Base-by-base conservation (phyloP, 805 yeast species). In the Kodamaea jinghongensis region DNA sequence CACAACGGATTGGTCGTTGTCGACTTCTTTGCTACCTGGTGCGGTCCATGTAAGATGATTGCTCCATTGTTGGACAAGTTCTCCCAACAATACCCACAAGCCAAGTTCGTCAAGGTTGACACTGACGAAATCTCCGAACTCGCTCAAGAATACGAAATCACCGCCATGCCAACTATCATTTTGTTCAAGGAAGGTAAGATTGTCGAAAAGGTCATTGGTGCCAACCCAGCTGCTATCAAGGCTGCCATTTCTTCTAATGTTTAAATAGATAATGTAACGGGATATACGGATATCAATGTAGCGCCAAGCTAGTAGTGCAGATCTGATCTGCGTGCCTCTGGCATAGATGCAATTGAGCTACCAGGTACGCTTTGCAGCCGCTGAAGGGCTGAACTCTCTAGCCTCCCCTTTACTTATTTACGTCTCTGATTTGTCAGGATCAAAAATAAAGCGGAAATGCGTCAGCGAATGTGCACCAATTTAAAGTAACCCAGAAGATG, bases 41-140 rank as follows among this genome's bases (percentile, higher is more conserved):
- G 99, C 70, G 97, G 97, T 54, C 98, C 99, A 47, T 91, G 99
- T 76, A 93, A 91, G 78, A 86, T 86, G 81, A 84, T 93, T 68
- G 90, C 96, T 41, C 99, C 99, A 54, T 71, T 87, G 71, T 71
- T 91, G 54, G 96, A 90, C 60, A 83, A 84, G 65, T 83, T 90
- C 58, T 71, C 89, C 31, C 63, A 66, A 34, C 78, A 81, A 63
- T 82, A 81, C 78, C 48, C 81, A 20, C 66, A 71, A 39, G 87
- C 83, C 53, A 77, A 74, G 53, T 91, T 93, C 77, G 75, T 77
- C 78, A 89, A 91, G 76, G 80, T 93, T 40, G 98, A 91, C 59
- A 96, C 90, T 48, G 98, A 93, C 61, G 81, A 81, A 63, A 75
- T 86, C 50, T 79, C 81, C 30, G 80, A 78, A 22, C 79, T 90